A percentile compares a stretch with the other conserved stretches of the same genome.
phyloP scores from a whole-genome alignment of 176 grass and related monocot genomes.

The Oryza meyeriana region DNA sequence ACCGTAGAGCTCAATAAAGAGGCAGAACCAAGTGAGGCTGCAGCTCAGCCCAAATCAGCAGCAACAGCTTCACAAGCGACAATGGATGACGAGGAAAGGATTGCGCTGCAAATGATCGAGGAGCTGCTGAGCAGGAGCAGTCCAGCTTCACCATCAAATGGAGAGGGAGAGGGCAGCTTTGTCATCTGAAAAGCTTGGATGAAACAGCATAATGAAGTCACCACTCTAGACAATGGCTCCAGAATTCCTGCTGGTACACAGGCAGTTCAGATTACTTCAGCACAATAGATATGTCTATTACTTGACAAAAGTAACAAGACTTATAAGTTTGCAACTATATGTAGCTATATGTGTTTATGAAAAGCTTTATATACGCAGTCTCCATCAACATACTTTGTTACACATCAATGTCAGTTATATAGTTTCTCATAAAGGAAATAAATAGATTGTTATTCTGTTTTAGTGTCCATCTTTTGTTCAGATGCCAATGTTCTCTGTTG shows the following conservation, averaged over 20 bases:
- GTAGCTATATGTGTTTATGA: conserved; percentile 57
- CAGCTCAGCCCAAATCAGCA: conserved; percentile 37
- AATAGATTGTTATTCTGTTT: conserved; percentile 40
- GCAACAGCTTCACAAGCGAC: conserved; percentile 36
- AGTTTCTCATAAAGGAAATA: conserved; percentile 48
- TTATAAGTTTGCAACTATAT: conserved; percentile 54
- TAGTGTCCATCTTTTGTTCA: conserved; percentile 21
- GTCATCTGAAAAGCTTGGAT: conserved; percentile 50
- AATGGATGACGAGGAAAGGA: conserved; percentile 80
- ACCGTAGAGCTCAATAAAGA: conserved; percentile 84
- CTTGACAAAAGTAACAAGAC: conserved; percentile 46
- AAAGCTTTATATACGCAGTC: conserved; percentile 45
- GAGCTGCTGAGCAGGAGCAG: conserved; percentile 76
- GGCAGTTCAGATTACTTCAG: conserved; percentile 53
- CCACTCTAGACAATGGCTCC: conserved; percentile 43
- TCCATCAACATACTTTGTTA: conserved; percentile 45
- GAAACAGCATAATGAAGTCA: conserved; percentile 34
- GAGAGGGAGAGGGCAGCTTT: conserved; percentile 39
- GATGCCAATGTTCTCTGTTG: background rate
- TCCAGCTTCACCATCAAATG: conserved; percentile 55
- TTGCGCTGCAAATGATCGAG: conserved; percentile 97
- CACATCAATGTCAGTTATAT: conserved; percentile 49
- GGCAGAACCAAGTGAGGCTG: background rate
- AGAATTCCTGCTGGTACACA: conserved; percentile 44
- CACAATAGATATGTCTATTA: conserved; percentile 47